phyloP scores from a whole-genome alignment of 2,329 filamentous ascomycete species.

The Fusarium sp. region DNA sequence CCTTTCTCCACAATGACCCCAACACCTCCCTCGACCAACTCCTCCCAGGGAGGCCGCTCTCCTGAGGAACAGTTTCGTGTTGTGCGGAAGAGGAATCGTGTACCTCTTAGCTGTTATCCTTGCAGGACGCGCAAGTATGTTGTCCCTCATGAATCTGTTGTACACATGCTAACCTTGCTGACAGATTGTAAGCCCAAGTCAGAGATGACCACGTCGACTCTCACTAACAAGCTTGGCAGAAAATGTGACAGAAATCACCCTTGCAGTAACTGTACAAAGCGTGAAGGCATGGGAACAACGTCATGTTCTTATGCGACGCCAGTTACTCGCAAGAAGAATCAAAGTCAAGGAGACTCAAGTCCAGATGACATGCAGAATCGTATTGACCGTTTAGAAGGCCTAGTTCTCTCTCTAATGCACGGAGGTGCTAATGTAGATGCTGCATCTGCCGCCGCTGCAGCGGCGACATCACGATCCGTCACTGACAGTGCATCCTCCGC shows the following conservation, averaged over 20 bases:
- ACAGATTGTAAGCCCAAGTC: slow-evolving; percentile 52
- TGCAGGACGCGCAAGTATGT: slow-evolving; percentile 91
- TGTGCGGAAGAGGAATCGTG: slow-evolving; percentile 90
- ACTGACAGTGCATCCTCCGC: slow-evolving; percentile 60
- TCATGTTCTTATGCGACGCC: slow-evolving; percentile 89
- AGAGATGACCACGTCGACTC: not conserved
- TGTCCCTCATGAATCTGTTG: slow-evolving; percentile 47
- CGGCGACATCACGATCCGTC: slow-evolving; percentile 53
- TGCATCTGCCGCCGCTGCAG: slow-evolving; percentile 50
- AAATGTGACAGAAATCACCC: slow-evolving; percentile 95
- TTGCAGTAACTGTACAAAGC: slow-evolving; percentile 94
- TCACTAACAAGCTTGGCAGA: slow-evolving; percentile 56
- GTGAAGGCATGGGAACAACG: slow-evolving; percentile 82
- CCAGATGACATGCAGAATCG: slow-evolving; percentile 99
- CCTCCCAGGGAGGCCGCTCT: slow-evolving; percentile 81
- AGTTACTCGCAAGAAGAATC: slow-evolving; percentile 77
- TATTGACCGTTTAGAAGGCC: slow-evolving; percentile 92
- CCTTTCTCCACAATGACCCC: slow-evolving; percentile 70
- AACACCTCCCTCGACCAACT: slow-evolving; percentile 81
- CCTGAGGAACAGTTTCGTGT: slow-evolving; percentile 89
- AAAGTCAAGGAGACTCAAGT: slow-evolving; percentile 68
- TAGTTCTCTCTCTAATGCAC: slow-evolving; percentile 95
- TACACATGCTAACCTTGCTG: slow-evolving; percentile 48
- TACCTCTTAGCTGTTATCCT: slow-evolving; percentile 91
- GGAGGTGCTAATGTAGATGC: slow-evolving; percentile 72